Percentiles rank a stretch among this genome's conserved stretches.
phyloP scores from a whole-genome alignment of 257 asterid species.

The Scutellaria barbata region DNA sequence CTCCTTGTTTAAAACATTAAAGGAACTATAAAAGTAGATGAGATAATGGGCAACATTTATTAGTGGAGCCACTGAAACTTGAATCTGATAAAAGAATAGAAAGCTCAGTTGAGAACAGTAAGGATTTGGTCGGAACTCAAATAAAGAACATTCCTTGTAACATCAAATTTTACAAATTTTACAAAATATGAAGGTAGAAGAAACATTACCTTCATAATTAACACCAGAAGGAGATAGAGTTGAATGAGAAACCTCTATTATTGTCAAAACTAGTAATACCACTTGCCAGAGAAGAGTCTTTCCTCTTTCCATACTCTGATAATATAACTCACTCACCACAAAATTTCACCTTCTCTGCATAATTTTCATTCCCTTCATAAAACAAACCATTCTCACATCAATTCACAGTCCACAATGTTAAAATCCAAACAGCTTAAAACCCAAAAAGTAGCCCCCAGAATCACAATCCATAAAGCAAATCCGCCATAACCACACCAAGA shows the following conservation, averaged over 20 bases:
- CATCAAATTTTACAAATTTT: constrained; percentile 11
- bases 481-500: constrained; percentile 42
- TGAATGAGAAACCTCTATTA: constrained; percentile 62
- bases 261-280: constrained; percentile 53
- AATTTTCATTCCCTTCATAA: constrained; percentile 39
- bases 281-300: constrained; percentile 47
- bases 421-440: constrained; percentile 37
- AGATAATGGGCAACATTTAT: constrained; percentile 32
- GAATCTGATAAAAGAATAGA: constrained; percentile 8
- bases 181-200: constrained; percentile 21
- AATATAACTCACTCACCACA: constrained; percentile 32
- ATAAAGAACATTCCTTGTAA: constrained; percentile 17
- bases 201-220: constrained; percentile 86
- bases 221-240: constrained; percentile 97
- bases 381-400: constrained; percentile 38
- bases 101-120: constrained; percentile 13
- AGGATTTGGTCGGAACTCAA: constrained; percentile 19
- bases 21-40: constrained; percentile 24
- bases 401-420: constrained; percentile 35
- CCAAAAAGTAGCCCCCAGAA: constrained; percentile 39
- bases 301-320: constrained; percentile 55
- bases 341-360: constrained; percentile 45
- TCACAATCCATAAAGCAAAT: constrained; percentile 44
- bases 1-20: constrained; percentile 14
- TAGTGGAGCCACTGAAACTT: constrained; percentile 35